Base-by-base conservation (phyloP, 2,329 filamentous ascomycete species). In the Trichothecium roseum region DNA sequence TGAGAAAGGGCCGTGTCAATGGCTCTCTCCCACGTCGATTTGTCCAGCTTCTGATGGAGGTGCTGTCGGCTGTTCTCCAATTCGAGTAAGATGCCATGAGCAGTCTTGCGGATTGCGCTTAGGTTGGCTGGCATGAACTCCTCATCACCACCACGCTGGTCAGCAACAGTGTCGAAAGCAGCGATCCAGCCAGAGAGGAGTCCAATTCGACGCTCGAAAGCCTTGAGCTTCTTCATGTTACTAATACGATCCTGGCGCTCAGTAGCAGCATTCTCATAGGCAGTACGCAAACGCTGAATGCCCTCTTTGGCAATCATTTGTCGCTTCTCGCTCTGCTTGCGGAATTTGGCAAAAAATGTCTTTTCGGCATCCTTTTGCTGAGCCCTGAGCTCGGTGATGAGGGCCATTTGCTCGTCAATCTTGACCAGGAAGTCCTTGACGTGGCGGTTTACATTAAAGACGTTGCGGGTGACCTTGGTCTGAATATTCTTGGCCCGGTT, bases 401-500 rank as follows among this genome's bases (percentile, higher is more conserved):
- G 62, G n/a, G 79, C 81, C 72, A 94, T 88, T 56, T 98, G 89
- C 62, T 98, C 91, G 53, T 98, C 89, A 50, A 98, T 98, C 71
- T 96, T 96, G 66, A 95, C 91, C 55, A 98, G 63, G 62, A 94
- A 98, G 60, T 98, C 91, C 66, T 98, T 98, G 51, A 98, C 91
- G 61, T 98, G 91, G 42, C 91, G 83, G 57, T 98, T 95, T 44
- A 98, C 91, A 56, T 98, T 98, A 65, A 93, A 98, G 17, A 96
- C 88, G 54, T 98, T 98, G 51, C 88, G 80, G n/a, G 91, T 95
- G 38, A 95, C 87, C 69, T 98, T 98, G 40, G 91, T 98, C 64
- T 96, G 93, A 54, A 98, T 98, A 52, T 98, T 98, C 74, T 98
- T 98, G 40, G 91, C 91, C 46, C 91, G 75, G 59, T 98, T 96